These are phyloP conservation scores for Alternaria postmessia DNA, from an alignment of 2,329 filamentous ascomycete species.

Conservation along the genomic window DNA sequence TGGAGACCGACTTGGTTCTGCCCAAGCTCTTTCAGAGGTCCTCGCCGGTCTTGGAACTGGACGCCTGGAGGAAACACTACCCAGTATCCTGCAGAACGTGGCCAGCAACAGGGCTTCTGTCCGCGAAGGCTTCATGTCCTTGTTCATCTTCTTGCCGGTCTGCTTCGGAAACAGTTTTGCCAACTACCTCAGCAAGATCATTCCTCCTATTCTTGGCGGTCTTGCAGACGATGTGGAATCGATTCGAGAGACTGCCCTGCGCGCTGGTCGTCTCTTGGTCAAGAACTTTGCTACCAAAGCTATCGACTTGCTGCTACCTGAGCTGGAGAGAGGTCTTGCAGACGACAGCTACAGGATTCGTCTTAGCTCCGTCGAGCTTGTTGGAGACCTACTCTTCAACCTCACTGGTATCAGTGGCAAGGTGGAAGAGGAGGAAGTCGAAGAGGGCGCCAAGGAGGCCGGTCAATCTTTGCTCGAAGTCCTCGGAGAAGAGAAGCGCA, in stretches of 20 bases:
- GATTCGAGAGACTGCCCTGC: slow-evolving; percentile 94
- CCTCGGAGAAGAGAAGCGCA: slow-evolving; percentile 93
- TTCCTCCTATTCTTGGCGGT: slow-evolving; percentile 91
- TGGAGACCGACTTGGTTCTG: slow-evolving; percentile 93
- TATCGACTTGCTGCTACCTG: slow-evolving; percentile 91
- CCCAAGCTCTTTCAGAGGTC: slow-evolving; percentile 95
- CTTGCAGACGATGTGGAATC: slow-evolving; percentile 96
- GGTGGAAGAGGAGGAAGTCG: slow-evolving; percentile 77
- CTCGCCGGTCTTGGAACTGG: slow-evolving; percentile 92
- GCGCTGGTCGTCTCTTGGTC: slow-evolving; percentile 90
- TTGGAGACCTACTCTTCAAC: slow-evolving; percentile 96
- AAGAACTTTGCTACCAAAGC: slow-evolving; percentile 98
- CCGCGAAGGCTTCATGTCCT: slow-evolving; percentile 97
- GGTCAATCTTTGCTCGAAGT: slow-evolving; percentile 92
- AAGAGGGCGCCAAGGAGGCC: slow-evolving; percentile 83
- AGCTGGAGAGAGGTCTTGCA: slow-evolving; percentile 94
- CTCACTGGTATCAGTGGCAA: slow-evolving; percentile 91
- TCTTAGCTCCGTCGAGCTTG: slow-evolving; percentile 96
- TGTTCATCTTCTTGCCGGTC: slow-evolving; percentile 98
- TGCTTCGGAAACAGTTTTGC: slow-evolving; percentile 99
- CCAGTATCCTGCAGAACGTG: slow-evolving; percentile 95
- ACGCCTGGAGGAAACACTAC: slow-evolving; percentile 92
- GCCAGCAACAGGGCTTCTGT: slow-evolving; percentile 89
- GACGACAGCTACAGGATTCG: slow-evolving; percentile 98
- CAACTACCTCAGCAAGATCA: slow-evolving; percentile 92